phyloP scores from a whole-genome alignment of 2,329 filamentous ascomycete genomes.

The Biscogniauxia marginata region DNA sequence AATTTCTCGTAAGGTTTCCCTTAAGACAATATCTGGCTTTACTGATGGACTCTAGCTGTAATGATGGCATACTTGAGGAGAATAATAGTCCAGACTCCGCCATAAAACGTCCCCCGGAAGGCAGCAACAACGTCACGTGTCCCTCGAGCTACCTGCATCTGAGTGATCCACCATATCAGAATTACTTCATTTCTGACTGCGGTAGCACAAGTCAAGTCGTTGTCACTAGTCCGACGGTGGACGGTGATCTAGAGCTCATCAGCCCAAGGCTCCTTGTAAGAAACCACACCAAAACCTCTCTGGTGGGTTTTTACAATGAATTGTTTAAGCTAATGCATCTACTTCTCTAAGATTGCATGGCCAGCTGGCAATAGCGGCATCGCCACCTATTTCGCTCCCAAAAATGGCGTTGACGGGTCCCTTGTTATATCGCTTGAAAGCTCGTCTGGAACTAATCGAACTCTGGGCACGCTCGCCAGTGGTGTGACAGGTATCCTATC shows the following conservation, averaged over 20 bases:
- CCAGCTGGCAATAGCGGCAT: constrained; percentile 64
- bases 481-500: constrained; percentile 53
- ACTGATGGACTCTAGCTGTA: constrained; percentile 11
- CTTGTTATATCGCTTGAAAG: constrained; percentile 54
- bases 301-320: neutral
- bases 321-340: constrained; percentile 1
- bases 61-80: constrained; percentile 8
- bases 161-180: constrained; percentile 58
- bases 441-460: constrained; percentile 40
- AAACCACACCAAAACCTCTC: neutral
- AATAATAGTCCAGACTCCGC: neutral
- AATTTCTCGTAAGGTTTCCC: constrained; percentile 22
- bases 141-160: constrained; percentile 34
- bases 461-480: constrained; percentile 48
- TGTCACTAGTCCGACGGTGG: constrained; percentile 54
- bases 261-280: constrained; percentile 54
- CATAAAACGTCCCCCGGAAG: constrained; percentile 2
- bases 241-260: constrained; percentile 54
- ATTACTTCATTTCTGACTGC: constrained; percentile 67
- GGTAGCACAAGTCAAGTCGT: constrained; percentile 58
- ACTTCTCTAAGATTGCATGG: constrained; percentile 47
- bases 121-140: constrained; percentile 9
- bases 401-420: constrained; percentile 51
- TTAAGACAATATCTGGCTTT: neutral
- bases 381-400: constrained; percentile 54